Base-by-base conservation (phyloP, 441 rosid species). In the Euphorbia schlechtendalii region DNA sequence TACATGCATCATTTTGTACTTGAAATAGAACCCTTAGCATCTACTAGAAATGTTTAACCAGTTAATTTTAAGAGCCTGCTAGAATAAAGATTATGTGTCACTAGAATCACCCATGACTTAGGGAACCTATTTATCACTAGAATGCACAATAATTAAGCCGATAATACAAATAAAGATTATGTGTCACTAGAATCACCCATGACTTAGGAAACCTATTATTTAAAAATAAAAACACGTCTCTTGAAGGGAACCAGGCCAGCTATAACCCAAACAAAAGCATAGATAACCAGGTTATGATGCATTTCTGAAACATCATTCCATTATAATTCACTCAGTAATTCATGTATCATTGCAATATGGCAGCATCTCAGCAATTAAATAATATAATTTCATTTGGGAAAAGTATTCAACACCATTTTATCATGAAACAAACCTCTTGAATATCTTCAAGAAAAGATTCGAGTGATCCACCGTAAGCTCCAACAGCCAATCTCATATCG, bases 381-480 rank as follows among this genome's bases (percentile, higher is more conserved):
- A n/a, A n/a, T n/a, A n/a, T n/a, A n/a, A n/a, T n/a, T n/a, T n/a
- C n/a, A n/a, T n/a, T n/a, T n/a, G n/a, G 5, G 34, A 21, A 41
- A 64, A 49, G 54, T 43, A 65, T 21, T 20, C 24, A 17, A 57
- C 4, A 53, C 13, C 45, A 43, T 54, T 24, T 21, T 7, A 25
- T 24, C 51, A 64, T 41, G 28, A 72, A 65, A 64, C 84, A 76
- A 73, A 95, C 99, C 97, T 95, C 97, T 68, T 69, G 89, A 78
- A 95, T 86, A 86, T 95, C 99, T 80, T 95, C 96, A 43, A 89
- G 85, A 83, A 89, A 92, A 75, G 98, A 85, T 80, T 88, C 95
- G 71, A 78, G 86, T 60, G 95, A 95, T 73, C 96, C 86, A 56
- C 85, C 83, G 74, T 95, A 95, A 10, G 93, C 96, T 69, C 98